phyloP scores from a whole-genome alignment of 1,139 yeast genomes.

The Diutina neorugosa region DNA sequence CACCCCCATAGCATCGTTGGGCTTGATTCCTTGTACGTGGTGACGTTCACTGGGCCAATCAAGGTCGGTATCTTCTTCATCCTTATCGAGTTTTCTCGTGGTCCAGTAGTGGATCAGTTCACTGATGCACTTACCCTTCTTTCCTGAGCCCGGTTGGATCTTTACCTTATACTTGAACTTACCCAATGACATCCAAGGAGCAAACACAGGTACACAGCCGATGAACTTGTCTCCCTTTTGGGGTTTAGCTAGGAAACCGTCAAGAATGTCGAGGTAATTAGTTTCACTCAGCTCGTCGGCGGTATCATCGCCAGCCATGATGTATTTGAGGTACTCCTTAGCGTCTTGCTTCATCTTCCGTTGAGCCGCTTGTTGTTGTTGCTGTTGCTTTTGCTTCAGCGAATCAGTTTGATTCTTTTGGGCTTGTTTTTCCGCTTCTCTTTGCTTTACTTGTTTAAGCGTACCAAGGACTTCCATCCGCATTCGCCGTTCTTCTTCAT shows the following conservation, averaged over 20 bases:
- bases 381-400: conserved; percentile 14
- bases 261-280: conserved; percentile 28
- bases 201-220: conserved; percentile 77
- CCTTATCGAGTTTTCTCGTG: conserved; percentile 40
- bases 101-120: conserved; percentile 55
- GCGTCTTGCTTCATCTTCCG: conserved; percentile 17
- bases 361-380: conserved; percentile 11
- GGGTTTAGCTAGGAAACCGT: conserved; percentile 31
- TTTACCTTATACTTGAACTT: conserved; percentile 76
- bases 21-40: conserved; percentile 38
- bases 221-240: conserved; percentile 28
- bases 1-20: conserved; percentile 29
- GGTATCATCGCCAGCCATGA: conserved; percentile 19
- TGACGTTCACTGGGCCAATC: conserved; percentile 71
- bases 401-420: conserved; percentile 12
- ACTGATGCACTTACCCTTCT: conserved; percentile 77
- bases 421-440: conserved; percentile 12
- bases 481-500: conserved; percentile 68
- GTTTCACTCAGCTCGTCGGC: conserved; percentile 22
- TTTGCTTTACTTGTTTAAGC: conserved; percentile 41
- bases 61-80: conserved; percentile 35
- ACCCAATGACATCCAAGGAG: conserved; percentile 77
- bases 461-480: conserved; percentile 81
- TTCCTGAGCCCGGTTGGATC: conserved; percentile 74
- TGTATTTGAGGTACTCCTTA: conserved; percentile 12